Base-by-base conservation (phyloP, 257 asterid genomes). In the Petunia secreta region DNA sequence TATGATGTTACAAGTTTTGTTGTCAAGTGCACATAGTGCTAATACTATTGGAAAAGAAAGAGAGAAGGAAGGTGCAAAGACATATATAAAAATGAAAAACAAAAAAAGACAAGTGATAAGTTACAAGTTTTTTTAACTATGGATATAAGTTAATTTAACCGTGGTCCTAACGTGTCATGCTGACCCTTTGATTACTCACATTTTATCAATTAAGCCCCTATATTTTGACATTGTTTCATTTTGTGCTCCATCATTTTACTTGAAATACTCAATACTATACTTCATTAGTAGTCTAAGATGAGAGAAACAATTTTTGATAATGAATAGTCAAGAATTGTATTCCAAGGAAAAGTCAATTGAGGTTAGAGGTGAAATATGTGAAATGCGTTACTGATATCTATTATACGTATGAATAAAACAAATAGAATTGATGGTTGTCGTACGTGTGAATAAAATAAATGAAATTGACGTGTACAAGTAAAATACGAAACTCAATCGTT, bases 11-110 rank as follows among this genome's bases (percentile, higher is more conserved):
- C 75, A n/a, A 67, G 14, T 15, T 67, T 41, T 41, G 54, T 69
- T 25, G 59, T 25, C 43, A 2, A 52, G n/a, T n/a, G n/a, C n/a
- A n/a, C n/a, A n/a, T n/a, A 52, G 57, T 52, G 15, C 57, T 52
- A 52, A 2, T 52, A 14, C 57, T 50, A 11, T 11, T 10, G 36
- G 62, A 73, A 71, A 39, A 15, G 8, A 57, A 69, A 69, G 36
- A 34, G 34, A 44, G 36, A 44, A 73, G 77, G 77, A 73, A 73
- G 77, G 77, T 48, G 77, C 46, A 73, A 50, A 73, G 77, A 2
- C 34, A 48, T 71, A 48, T 34, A 4, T 4, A 11, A 2, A 71
- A 48, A 44, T 71, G 62, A 44, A 36, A 40, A 34, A 71, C 25
- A 3, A 4, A 5, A 46, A 46, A 5, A 8, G n/a, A n/a, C 8